These are phyloP conservation scores for Dictyostelium purpureum DNA, from an alignment of 78 protist genomes.

Conservation along the genomic window DNA sequence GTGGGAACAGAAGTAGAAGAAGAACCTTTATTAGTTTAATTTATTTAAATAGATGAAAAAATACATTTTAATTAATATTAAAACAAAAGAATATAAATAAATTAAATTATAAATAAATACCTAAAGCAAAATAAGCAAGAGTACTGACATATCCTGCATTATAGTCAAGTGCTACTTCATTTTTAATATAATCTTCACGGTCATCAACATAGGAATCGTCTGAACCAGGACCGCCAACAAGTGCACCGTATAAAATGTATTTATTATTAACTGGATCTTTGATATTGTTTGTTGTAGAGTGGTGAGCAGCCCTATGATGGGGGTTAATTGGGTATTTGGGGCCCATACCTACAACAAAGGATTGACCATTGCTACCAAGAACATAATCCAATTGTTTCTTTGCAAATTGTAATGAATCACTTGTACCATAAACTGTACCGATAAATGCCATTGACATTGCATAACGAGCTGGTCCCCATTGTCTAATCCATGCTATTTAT, in stretches of 20 bases:
- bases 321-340: constrained; percentile 65
- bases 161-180: constrained; percentile 76
- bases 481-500: constrained; percentile 16
- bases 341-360: constrained; percentile 64
- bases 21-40: background rate
- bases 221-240: constrained; percentile 70
- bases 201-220: constrained; percentile 45
- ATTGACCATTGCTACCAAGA: constrained; percentile 46
- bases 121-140: constrained; percentile 2
- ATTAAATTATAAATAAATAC: background rate
- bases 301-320: constrained; percentile 70
- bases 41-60: too few relatives aligned
- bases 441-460: constrained; percentile 38
- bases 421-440: constrained; percentile 13
- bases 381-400: constrained; percentile 29
- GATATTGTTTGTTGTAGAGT: constrained; percentile 51
- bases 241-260: constrained; percentile 43
- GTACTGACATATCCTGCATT: constrained; percentile 64
- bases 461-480: constrained; percentile 71
- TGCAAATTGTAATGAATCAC: background rate
- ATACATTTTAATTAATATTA: background rate
- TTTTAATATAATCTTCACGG: constrained; percentile 28
- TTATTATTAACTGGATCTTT: constrained; percentile 52
- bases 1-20: too few relatives aligned
- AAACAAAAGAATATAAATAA: too few relatives aligned